phyloP scores from a whole-genome alignment of 768 basidiomycete species.

The Lepiota subincarnata region DNA sequence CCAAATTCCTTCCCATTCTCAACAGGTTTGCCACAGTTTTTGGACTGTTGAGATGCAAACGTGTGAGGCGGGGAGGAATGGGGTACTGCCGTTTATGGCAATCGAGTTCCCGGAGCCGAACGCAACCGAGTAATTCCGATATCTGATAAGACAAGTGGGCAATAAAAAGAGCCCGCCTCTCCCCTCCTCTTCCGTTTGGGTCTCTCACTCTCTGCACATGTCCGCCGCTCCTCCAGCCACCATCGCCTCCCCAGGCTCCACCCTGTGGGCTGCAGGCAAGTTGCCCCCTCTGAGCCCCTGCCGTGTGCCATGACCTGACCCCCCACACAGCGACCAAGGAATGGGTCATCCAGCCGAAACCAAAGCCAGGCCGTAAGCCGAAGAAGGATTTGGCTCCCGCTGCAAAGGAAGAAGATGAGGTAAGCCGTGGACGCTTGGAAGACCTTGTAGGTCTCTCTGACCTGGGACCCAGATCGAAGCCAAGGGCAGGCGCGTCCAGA shows the following conservation, averaged over 20 bases:
- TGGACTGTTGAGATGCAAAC: conserved; percentile 4
- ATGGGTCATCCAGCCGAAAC: conserved; percentile 84
- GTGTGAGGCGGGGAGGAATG: conserved; percentile 11
- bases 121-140: conserved; percentile 26
- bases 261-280: conserved; percentile 75
- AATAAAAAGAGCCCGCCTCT: conserved; percentile 13
- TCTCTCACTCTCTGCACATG: conserved; percentile 9
- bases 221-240: conserved; percentile 13
- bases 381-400: conserved; percentile 57
- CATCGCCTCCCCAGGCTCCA: conserved; percentile 36
- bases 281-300: not conserved
- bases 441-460: not conserved
- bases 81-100: conserved; percentile 6
- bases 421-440: conserved; percentile 22
- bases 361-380: conserved; percentile 84
- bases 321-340: conserved; percentile 70
- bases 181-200: conserved; percentile 6
- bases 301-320: conserved; percentile 13
- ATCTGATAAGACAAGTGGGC: conserved; percentile 51
- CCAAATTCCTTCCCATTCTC: conserved; percentile 7
- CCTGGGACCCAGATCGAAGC: conserved; percentile 35
- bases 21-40: conserved; percentile 5
- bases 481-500: conserved; percentile 72
- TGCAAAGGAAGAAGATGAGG: conserved; percentile 45
- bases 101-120: conserved; percentile 17